A percentile compares a stretch with the other conserved stretches of the same genome.
These are phyloP conservation scores for Jaapia argillacea DNA, from an alignment of 768 basidiomycete species.

Conservation along the genomic window DNA sequence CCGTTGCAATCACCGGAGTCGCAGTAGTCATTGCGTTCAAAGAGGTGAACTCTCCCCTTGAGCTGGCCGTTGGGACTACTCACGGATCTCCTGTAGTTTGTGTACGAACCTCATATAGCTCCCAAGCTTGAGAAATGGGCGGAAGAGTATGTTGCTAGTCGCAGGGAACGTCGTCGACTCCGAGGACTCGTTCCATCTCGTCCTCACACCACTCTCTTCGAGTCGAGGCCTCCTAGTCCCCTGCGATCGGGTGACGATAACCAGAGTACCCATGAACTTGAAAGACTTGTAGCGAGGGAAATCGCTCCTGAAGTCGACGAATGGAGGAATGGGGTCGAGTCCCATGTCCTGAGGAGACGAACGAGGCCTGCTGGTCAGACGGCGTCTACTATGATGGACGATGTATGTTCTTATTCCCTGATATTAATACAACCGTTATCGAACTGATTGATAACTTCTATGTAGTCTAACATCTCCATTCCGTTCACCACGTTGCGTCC, in stretches of 20 bases:
- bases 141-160: constrained; percentile 21
- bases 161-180: constrained; percentile 12
- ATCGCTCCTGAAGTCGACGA: no score
- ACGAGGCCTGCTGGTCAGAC: background rate
- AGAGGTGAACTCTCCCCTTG: constrained; percentile 30
- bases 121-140: constrained; percentile 42
- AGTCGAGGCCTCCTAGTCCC: no score
- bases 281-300: constrained; percentile 40
- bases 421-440: constrained; percentile 13
- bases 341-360: no score
- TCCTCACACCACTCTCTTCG: background rate
- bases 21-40: constrained; percentile 47
- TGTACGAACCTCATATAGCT: constrained; percentile 63
- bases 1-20: constrained; percentile 35
- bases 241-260: constrained; percentile 7
- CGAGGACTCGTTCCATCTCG: no score
- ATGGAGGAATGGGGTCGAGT: constrained; percentile 37
- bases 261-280: constrained; percentile 32
- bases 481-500: constrained; percentile 38
- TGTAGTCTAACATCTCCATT: constrained; percentile 35
- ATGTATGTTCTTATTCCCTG: background rate
- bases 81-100: constrained; percentile 31
- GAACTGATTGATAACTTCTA: no score
- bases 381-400: background rate
- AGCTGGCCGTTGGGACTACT: background rate